These are phyloP conservation scores for Eucalyptus cloeziana DNA, from an alignment of 345 rosid genomes.

Conservation along the genomic window DNA sequence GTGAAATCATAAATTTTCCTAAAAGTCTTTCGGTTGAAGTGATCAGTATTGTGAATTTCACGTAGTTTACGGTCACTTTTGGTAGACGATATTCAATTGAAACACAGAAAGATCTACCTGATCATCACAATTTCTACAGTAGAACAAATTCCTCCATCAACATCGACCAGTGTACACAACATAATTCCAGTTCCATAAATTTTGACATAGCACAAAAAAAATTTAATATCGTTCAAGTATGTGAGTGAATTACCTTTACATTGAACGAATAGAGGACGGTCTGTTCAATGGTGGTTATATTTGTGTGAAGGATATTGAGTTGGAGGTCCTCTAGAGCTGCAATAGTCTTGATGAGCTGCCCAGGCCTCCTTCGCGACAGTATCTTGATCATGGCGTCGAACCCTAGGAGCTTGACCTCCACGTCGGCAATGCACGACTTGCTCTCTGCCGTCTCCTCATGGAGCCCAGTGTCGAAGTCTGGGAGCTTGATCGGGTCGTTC, in stretches of 20 bases:
- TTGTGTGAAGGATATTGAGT: conserved; percentile 81
- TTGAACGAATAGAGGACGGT: conserved; percentile 92
- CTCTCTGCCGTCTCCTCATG: conserved; percentile 78
- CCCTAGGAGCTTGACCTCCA: conserved; percentile 86
- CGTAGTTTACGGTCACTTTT: background rate
- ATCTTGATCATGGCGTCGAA: conserved; percentile 93
- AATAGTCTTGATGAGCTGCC: conserved; percentile 63
- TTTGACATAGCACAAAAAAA: background rate
- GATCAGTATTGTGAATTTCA: background rate
- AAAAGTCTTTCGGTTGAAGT: background rate
- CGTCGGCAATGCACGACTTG: conserved; percentile 78
- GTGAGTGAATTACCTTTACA: conserved; percentile 46
- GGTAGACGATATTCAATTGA: background rate
- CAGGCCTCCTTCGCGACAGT: conserved; percentile 85
- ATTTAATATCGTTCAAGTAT: background rate
- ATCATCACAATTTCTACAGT: background rate
- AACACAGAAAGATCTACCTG: background rate
- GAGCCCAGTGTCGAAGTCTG: conserved; percentile 31
- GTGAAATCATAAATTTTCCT: background rate
- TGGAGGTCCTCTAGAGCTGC: conserved; percentile 95
- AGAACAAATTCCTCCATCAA: background rate
- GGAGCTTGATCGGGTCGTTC: conserved; percentile 18
- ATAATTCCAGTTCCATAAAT: background rate
- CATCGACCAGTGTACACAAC: background rate
- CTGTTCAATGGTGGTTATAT: conserved; percentile 92